Evolutionary conservation across 441 rosid species (phyloP).

Genomic region (Syzygium malaccense): DNA sequence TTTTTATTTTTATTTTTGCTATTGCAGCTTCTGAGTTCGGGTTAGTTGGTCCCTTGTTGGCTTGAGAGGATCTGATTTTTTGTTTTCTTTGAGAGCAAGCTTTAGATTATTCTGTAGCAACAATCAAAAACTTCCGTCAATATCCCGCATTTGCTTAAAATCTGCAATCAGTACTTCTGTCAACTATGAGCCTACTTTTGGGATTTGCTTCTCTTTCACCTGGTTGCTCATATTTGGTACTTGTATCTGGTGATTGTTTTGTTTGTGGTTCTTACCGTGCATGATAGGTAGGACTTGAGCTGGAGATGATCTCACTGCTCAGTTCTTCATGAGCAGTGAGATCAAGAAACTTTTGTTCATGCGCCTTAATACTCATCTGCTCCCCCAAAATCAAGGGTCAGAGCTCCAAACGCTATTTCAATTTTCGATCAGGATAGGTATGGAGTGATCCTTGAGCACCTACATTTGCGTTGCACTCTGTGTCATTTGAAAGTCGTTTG

Average conservation of each 20-base stretch:
- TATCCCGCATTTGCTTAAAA: not conserved
- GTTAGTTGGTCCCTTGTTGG: not conserved
- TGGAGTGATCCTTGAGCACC: not conserved
- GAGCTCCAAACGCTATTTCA: fast-evolving
- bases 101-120: not conserved
- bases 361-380: not conserved
- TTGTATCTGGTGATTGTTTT: not conserved
- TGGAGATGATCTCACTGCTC: not conserved
- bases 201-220: not conserved
- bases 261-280: not conserved
- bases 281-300: not conserved
- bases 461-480: not conserved
- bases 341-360: not conserved
- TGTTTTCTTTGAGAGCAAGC: not conserved
- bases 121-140: not conserved
- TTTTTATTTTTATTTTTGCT: not conserved
- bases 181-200: not conserved
- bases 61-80: not conserved
- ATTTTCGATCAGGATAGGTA: fast-evolving
- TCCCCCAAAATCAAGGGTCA: not conserved
- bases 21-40: not conserved
- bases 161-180: not conserved
- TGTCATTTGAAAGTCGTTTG: too few relatives aligned
- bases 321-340: not conserved
- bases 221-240: not conserved